These are phyloP conservation scores for Aspergillaceae sp. DNA, from an alignment of 2,329 filamentous ascomycete species.

Conservation along the genomic window DNA sequence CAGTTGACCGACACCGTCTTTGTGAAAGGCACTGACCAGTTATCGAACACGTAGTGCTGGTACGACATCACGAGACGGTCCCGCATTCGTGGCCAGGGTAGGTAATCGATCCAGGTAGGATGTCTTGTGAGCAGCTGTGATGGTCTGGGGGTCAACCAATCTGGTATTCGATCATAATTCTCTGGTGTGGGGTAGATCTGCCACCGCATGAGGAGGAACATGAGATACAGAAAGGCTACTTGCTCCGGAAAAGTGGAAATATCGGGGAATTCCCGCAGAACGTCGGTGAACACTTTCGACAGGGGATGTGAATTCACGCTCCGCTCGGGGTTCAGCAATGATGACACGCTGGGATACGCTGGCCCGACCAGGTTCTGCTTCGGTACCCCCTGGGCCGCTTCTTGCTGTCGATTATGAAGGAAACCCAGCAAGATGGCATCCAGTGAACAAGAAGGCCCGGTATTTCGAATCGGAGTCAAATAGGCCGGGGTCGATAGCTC, in stretches of 20 bases:
- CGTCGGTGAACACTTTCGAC: conserved; percentile 77
- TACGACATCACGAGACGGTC: conserved; percentile 53
- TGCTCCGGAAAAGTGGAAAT: conserved; percentile 71
- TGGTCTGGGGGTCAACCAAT: conserved; percentile 59
- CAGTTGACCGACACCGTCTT: conserved; percentile 70
- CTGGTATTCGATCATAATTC: conserved; percentile 69
- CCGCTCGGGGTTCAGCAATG: conserved; percentile 63
- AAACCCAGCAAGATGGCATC: conserved; percentile 76
- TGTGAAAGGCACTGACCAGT: conserved; percentile 78
- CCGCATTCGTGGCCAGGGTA: conserved; percentile 72
- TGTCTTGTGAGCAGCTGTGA: conserved; percentile 61
- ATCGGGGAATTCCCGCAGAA: conserved; percentile 73
- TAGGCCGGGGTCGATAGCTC: conserved; percentile 25
- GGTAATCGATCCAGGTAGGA: conserved; percentile 72
- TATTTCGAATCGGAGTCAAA: conserved; percentile 48
- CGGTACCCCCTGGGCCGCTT: conserved; percentile 58
- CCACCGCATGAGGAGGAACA: conserved; percentile 84
- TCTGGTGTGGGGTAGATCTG: conserved; percentile 69
- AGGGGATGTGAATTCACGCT: conserved; percentile 61
- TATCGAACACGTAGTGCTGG: conserved; percentile 58
- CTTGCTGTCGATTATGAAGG: conserved; percentile 56
- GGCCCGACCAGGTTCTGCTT: conserved; percentile 63
- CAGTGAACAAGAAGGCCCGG: conserved; percentile 62
- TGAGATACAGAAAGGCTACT: conserved; percentile 71
- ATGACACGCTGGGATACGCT: conserved; percentile 69